These are phyloP conservation scores for Excoecaria agallocha DNA, from an alignment of 345 rosid genomes.

Conservation along the genomic window DNA sequence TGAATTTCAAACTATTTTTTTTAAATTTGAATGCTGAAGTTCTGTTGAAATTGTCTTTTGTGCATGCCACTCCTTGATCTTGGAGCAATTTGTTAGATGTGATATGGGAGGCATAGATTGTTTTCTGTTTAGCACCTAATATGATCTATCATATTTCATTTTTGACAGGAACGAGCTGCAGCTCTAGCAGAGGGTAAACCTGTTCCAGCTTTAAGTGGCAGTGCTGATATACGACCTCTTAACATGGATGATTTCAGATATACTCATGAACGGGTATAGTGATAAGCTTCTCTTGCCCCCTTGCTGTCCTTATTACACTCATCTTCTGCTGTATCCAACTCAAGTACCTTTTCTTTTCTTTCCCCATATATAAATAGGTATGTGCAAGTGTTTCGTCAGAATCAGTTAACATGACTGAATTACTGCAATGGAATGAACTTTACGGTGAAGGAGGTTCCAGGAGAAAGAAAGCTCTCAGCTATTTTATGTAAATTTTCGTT, in stretches of 20 bases:
- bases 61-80: neutral
- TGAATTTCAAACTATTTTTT: neutral
- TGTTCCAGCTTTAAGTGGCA: constrained; percentile 66
- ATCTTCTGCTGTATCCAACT: too few species aligned
- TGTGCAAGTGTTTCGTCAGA: constrained; percentile 87
- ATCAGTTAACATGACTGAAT: constrained; percentile 77
- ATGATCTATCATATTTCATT: neutral
- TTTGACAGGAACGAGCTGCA: constrained; percentile 61
- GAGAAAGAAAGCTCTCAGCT: constrained; percentile 73
- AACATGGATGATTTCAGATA: constrained; percentile 76
- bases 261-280: constrained; percentile 74
- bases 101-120: neutral
- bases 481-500: constrained; percentile 57
- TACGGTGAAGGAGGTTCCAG: constrained; percentile 92
- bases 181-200: constrained; percentile 73
- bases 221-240: constrained; percentile 67
- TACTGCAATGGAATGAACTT: constrained; percentile 79
- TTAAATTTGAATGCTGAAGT: neutral
- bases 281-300: neutral
- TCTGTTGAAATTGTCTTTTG: neutral
- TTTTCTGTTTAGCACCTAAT: neutral
- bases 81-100: neutral
- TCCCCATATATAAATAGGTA: constrained; percentile 44
- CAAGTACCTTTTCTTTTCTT: neutral
- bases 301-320: neutral